A percentile compares a stretch with the other conserved stretches of the same genome.
These are phyloP conservation scores for Toxicodendron radicans DNA, from an alignment of 345 rosid species.

Conservation along the genomic window DNA sequence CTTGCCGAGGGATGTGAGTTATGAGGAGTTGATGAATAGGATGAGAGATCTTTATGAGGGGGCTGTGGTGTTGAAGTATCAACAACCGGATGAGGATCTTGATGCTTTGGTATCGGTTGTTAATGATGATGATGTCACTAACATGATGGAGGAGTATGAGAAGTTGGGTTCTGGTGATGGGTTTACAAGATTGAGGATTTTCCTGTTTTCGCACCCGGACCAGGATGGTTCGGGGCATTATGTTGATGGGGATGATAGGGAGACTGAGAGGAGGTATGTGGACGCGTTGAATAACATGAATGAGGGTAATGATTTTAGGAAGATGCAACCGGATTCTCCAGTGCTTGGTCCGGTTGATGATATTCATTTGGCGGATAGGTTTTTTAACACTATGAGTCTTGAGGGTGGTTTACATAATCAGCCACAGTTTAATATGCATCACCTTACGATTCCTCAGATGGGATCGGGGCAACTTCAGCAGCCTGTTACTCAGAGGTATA, in stretches of 20 bases:
- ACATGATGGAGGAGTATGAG: slow-evolving; percentile 99
- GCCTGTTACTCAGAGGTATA: slow-evolving; percentile 57
- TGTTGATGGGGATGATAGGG: slow-evolving; percentile 80
- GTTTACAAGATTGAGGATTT: slow-evolving; percentile 92
- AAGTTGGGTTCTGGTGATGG: slow-evolving; percentile 89
- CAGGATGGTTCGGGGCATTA: slow-evolving; percentile 61
- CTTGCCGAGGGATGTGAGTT: slow-evolving; percentile 63
- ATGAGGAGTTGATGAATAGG: slow-evolving; percentile 76
- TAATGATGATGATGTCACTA: slow-evolving; percentile 87
- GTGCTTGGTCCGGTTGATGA: slow-evolving; percentile 30
- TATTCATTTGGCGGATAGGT: slow-evolving; percentile 34
- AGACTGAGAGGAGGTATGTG: slow-evolving; percentile 87
- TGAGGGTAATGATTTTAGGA: slow-evolving; percentile 65
- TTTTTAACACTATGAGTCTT: slow-evolving; percentile 46
- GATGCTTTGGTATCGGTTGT: slow-evolving; percentile 96
- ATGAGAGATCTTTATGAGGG: slow-evolving; percentile 89
- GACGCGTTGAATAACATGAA: slow-evolving; percentile 88
- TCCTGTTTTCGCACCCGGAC: slow-evolving; percentile 71
- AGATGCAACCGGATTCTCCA: slow-evolving; percentile 52
- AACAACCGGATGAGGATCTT: slow-evolving; percentile 99
- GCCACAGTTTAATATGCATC: slow-evolving; percentile 59
- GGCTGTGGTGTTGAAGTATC: slow-evolving; percentile 76
- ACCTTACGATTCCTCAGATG: slow-evolving; percentile 45
- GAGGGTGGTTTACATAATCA: slow-evolving; percentile 63
- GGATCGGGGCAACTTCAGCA: slow-evolving; percentile 43